A percentile compares a stretch with the other conserved stretches of the same genome.
Evolutionary conservation across 202 grass and related monocot species (phyloP).

Genomic region (Eragrostis tef): DNA sequence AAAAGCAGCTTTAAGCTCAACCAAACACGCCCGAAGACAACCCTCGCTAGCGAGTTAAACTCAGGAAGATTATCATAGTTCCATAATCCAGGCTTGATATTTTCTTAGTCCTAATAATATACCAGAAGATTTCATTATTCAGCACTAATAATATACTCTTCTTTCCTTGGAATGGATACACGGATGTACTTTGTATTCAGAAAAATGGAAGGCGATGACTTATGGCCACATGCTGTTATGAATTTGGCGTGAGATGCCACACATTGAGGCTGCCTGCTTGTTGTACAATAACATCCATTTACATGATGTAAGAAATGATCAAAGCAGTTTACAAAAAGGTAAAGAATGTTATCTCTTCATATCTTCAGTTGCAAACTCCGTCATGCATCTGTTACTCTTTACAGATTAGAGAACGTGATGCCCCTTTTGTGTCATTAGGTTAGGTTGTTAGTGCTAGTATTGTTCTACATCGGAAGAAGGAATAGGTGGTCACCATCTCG

Average conservation of each 20-base stretch:
- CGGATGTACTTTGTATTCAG: constrained; percentile 1
- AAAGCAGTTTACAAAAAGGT: constrained; percentile 36
- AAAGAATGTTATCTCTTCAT: constrained; percentile 26
- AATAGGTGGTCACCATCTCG: constrained; percentile 73
- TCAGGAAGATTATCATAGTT: background rate
- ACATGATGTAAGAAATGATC: constrained; percentile 41
- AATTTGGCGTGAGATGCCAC: background rate
- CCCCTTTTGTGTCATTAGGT: constrained; percentile 13
- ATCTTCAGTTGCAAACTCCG: constrained; percentile 9
- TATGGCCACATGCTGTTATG: constrained; percentile 31
- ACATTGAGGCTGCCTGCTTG: background rate
- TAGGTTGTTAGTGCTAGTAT: constrained; percentile 34
- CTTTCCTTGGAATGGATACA: background rate
- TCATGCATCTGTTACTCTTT: constrained; percentile 30
- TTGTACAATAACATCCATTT: constrained; percentile 37
- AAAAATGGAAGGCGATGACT: constrained; percentile 15
- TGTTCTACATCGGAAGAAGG: constrained; percentile 54
- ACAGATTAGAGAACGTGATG: constrained; percentile 32
- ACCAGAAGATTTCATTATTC: background rate
- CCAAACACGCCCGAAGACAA: background rate
- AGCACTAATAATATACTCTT: background rate
- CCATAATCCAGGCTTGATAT: constrained; percentile 1
- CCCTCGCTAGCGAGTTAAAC: background rate
- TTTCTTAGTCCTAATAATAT: background rate
- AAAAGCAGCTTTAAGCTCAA: too few species aligned